Base-by-base conservation (phyloP, 2,329 filamentous ascomycete species). In the Gaeumannomyces tritici region DNA sequence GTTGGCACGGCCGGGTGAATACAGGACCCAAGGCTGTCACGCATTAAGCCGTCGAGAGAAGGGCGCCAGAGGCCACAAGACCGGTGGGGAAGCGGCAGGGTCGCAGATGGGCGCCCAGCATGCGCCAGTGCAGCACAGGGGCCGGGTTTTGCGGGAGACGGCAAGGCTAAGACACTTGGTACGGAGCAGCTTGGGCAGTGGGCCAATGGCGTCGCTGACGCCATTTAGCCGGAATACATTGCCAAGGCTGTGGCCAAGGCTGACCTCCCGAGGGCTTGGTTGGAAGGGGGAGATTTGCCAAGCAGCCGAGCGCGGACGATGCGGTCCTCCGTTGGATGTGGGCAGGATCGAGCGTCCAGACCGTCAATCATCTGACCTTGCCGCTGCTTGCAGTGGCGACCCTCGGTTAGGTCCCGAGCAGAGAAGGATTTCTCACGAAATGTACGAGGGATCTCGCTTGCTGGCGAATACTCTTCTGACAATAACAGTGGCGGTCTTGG, bases 91-190 rank as follows among this genome's bases (percentile, higher is more conserved):
- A 4, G 42, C 21, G 42, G 42, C 42, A 51, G 42, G 42, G 42
- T 51, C 21, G 42, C 21, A 9, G 42, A n/a, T n/a, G 42, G 42
- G 42, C 42, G 42, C 42, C 42, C 42, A n/a, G 42, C 33, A 18
- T 3, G 13, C 33, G 33, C 33, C 33, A 12, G 11, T 8, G 42
- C 42, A 4, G 18, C 42, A 8, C 42, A n/a, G 42, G 42, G 33
- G 13, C 4, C 18, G 3, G 8, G 42, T 51, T n/a, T n/a, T 51
- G 21, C 42, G 42, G 58, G 29, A 56, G 27, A 54, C 7, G 11
- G 59, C 59, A 28, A 60, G 59, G 59, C 59, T 60, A 60, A 60
- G 59, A 60, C 15, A 13, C 57, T 60, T 60, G 35, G 33, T 60
- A 47, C 59, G 59, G 59, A 54, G 59, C 59, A 21, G 13, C 35